phyloP scores from a whole-genome alignment of 106 monocot genomes.

The Ottelia alismoides region DNA sequence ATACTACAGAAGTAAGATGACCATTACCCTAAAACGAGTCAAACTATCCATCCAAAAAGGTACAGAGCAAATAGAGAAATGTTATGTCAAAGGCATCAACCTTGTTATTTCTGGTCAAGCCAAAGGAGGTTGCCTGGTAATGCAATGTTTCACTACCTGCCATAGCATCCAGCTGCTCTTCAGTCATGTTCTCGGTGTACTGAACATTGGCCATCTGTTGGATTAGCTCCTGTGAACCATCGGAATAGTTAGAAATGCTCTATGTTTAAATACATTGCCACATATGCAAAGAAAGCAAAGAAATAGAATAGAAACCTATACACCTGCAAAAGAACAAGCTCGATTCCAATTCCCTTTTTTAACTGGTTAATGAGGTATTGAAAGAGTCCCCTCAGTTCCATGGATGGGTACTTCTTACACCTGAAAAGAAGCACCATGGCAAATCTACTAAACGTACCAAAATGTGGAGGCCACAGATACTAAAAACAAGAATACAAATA shows the following conservation, averaged over 20 bases:
- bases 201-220: slow-evolving; percentile 99
- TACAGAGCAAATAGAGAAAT: no score
- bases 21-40: no score
- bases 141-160: slow-evolving; percentile 93
- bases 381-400: slow-evolving; percentile 92
- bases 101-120: slow-evolving; percentile 80
- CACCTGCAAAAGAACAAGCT: slow-evolving; percentile 97
- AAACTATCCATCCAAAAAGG: no score
- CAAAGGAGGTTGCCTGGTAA: slow-evolving; percentile 64
- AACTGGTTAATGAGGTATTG: slow-evolving; percentile 98
- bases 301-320: no score
- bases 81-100: no score
- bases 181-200: slow-evolving; percentile 97
- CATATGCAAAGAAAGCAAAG: no score
- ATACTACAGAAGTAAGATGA: no score
- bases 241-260: slow-evolving; percentile 1
- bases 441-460: no score
- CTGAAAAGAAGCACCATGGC: slow-evolving; percentile 20
- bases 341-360: slow-evolving; percentile 73
- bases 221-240: slow-evolving; percentile 67
- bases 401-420: slow-evolving; percentile 92
- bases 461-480: no score
- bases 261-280: no score
- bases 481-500: no score
- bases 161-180: slow-evolving; percentile 98